These are phyloP conservation scores for Carex myosuroides DNA, from an alignment of 176 grass and related monocot genomes.

Conservation along the genomic window DNA sequence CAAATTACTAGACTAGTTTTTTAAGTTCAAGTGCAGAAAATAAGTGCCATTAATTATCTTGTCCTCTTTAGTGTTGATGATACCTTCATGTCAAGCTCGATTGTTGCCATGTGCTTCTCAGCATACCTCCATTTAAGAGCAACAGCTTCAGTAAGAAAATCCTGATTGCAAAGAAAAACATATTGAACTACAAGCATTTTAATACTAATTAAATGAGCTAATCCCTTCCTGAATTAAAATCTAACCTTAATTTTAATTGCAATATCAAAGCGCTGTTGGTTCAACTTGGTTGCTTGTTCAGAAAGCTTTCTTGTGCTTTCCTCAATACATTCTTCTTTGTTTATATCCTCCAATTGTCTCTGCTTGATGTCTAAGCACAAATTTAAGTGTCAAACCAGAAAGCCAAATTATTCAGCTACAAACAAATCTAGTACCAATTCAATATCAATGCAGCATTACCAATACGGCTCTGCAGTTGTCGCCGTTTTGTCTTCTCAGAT, in stretches of 20 bases:
- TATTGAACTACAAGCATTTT: background rate
- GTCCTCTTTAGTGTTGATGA: background rate
- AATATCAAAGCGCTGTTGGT: slow-evolving; percentile 51
- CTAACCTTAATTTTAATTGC: slow-evolving; percentile 64
- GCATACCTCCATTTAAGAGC: slow-evolving; percentile 61
- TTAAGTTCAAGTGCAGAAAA: background rate
- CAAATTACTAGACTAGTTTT: background rate
- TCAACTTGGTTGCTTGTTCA: slow-evolving; percentile 47
- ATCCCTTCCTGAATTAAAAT: slow-evolving; percentile 9
- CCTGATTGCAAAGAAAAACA: slow-evolving; percentile 32
- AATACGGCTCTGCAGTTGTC: slow-evolving; percentile 47
- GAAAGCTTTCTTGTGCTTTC: slow-evolving; percentile 59
- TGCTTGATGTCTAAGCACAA: slow-evolving; percentile 31
- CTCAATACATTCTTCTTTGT: slow-evolving; percentile 71
- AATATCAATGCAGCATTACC: slow-evolving; percentile 33
- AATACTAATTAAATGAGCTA: slow-evolving; percentile 6
- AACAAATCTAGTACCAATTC: slow-evolving; percentile 18
- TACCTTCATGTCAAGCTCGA: slow-evolving; percentile 83
- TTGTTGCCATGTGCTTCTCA: slow-evolving; percentile 56
- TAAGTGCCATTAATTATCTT: slow-evolving; percentile 20
- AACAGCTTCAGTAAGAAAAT: slow-evolving; percentile 70
- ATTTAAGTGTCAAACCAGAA: slow-evolving; percentile 10
- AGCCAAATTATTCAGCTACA: slow-evolving; percentile 15
- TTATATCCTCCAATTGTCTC: slow-evolving; percentile 42
- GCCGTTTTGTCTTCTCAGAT: slow-evolving; percentile 42